Evolutionary conservation across 495 filamentous ascomycete species (phyloP), one percentile per base, ranked within the genome.

Genomic region (Daldinia vernicosa): DNA sequence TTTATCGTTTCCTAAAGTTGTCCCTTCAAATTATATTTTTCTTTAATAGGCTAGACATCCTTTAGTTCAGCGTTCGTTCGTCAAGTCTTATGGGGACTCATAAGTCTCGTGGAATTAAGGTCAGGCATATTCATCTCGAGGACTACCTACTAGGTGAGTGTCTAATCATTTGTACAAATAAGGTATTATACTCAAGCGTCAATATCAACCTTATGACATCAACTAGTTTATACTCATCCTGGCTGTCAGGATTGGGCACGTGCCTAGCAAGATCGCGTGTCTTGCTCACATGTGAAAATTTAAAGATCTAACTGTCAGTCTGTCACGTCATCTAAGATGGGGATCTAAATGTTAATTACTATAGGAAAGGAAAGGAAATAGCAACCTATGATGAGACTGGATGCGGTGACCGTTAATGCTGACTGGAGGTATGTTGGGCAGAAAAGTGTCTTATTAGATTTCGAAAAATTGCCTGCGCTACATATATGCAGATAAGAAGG

Each of bases 201-300:
- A 32, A 63, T 39, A 19, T 70, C 40, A 37, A 55, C 57, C 66
- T 30, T 59, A 74, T 70, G 67, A 74, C 71, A 63, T 67, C 59
- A 60, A 64, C 19, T 67, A 64, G 28, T 22, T 27, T 60, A 72
- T 56, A 54, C 51, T 57, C 56, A 57, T 51, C 37, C 26, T 61
- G 12, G 32, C 26, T 67, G 24, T 26, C 37, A 7, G 24, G 3
- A 40, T n/a, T 43, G 27, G 28, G 66, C 70, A 69, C 70, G 70
- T 73, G 70, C 66, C 9, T 63, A 43, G 45, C 33, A 60, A 40
- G 57, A 58, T 73, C 65, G 56, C 43, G 61, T 73, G 66, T 22
- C 43, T 22, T 32, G 33, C 56, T 62, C 61, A 60, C 61, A 69
- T 73, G 70, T 45, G 50, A 60, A 28, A 40, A 17, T 45, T 35